Base-by-base conservation (phyloP, 2,329 filamentous ascomycete species). In the Hymenoscyphus scutula region DNA sequence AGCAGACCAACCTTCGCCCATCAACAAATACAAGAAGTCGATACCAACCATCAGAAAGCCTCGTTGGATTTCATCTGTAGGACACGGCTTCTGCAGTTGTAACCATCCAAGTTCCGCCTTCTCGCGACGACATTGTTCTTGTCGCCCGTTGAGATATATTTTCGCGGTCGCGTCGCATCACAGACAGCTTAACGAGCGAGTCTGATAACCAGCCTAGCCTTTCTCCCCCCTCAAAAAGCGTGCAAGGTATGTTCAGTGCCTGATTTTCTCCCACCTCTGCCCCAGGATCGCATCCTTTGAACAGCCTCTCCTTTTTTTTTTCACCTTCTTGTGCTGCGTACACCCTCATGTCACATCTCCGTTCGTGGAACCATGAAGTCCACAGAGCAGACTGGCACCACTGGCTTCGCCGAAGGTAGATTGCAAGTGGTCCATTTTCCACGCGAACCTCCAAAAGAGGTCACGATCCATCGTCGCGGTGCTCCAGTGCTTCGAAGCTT, bases 391-490 rank as follows among this genome's bases (percentile, higher is more conserved):
- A 45, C 19, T 45, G 38, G 38, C 38, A 19, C 38, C 15, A 32
- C 34, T n/a, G 56, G 38, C 19, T 10, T 25, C 25, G n/a, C 34
- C 59, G 62, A 53, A 60, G 63, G 62, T 60, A 64, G 63, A 64
- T 65, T 55, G 60, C 58, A 63, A 53, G 60, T 64, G 60, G 62
- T 66, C 60, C 38, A 61, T n/a, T 65, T 67, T 65, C 64, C 68
- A 71, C 68, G 67, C 68, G 69, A 72, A 67, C 65, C 45, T 37
- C 27, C n/a, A n/a, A 59, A 38, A 59, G 17, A 60, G 67, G 69
- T 72, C 70, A 70, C 67, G 66, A 69, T 70, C 63, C 45, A 68
- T 70, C 68, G 68, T 70, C 69, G 66, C 41, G 64, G 63, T 68
- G 64, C 60, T 65, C 64, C 69, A 48, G n/a, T 48, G 41, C 41